Base-by-base conservation (phyloP, 2,329 filamentous ascomycete species). In the Phaeoacremonium minimum region DNA sequence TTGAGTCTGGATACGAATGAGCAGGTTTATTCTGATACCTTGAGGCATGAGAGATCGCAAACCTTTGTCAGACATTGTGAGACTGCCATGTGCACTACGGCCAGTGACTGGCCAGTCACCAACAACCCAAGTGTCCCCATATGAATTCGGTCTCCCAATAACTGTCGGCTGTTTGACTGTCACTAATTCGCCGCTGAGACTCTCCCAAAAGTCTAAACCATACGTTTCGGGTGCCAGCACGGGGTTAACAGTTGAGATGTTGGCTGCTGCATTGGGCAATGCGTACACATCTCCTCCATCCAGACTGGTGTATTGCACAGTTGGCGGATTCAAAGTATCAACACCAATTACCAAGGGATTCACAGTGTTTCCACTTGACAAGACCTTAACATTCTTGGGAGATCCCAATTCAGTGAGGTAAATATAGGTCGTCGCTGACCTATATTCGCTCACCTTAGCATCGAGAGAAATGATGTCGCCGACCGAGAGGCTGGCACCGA, bases 201-300 rank as follows among this genome's bases (percentile, higher is more conserved):
- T 80, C 67, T 87, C 79, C 83, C 83, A 87, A 52, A 86, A 87
- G 55, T 87, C 83, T 18, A 87, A 63, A 3, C 83, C 83, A 49
- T 80, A 87, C 29, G 64, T 59, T 15, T 62, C 60, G 3, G 82
- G 82, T 42, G 82, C 56, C 28, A 87, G 67, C 12, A 63, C 61
- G 0, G 81, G 81, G 52, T 87, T 86, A 20, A 53, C 62, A 6
- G 56, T 61, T 3, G 79, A 82, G 28, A 87, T 52, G 45, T 70
- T 68, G 43, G 64, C 72, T 28, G 64, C 62, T 42, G 77, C 82
- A 50, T 83, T 84, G 9, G 83, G 83, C 5, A 83, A 61, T 2
- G 61, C 72, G 43, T 84, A 84, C 26, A 86, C 64, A 52, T 81
- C 76, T 9, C 79, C 79, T n/a, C 66, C 62, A 44, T 87, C 83